Evolutionary conservation across 768 basidiomycete genomes (phyloP).

Genomic region (Steccherinum ochraceum): DNA sequence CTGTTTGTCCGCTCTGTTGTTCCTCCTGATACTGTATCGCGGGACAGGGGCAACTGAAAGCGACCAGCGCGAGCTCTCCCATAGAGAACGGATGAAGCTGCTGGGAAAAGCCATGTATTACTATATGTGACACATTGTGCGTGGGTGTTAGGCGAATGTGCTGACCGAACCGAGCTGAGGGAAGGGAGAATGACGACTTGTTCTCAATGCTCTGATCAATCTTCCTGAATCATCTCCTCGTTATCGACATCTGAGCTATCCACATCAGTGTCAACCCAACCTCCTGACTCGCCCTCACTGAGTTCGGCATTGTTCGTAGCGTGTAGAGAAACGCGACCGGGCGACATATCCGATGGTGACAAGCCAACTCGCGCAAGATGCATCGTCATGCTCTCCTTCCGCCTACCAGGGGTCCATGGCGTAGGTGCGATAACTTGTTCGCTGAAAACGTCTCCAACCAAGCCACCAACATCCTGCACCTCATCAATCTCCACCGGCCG

Average conservation of each 20-base stretch:
- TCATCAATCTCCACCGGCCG: neutral
- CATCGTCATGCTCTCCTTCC: neutral
- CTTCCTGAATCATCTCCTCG: no score
- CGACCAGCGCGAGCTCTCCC: no score
- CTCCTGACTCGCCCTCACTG: constrained; percentile 25
- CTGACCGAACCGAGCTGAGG: no score
- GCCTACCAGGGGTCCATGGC: neutral
- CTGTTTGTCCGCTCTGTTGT: no score
- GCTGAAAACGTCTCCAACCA: neutral
- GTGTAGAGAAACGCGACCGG: neutral
- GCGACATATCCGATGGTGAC: constrained; percentile 9
- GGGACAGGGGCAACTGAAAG: no score
- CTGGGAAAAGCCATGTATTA: no score
- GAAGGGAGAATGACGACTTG: no score
- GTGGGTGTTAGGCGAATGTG: no score
- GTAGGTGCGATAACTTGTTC: neutral
- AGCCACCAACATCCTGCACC: neutral
- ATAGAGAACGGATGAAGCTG: no score
- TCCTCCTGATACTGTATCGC: no score
- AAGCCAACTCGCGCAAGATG: neutral
- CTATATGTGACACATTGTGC: no score
- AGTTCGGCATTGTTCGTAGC: constrained; percentile 4
- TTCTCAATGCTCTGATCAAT: no score
- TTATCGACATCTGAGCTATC: constrained; percentile 24
- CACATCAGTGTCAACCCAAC: constrained; percentile 36